phyloP scores from a whole-genome alignment of 768 basidiomycete genomes.

The Suillus placidus region DNA sequence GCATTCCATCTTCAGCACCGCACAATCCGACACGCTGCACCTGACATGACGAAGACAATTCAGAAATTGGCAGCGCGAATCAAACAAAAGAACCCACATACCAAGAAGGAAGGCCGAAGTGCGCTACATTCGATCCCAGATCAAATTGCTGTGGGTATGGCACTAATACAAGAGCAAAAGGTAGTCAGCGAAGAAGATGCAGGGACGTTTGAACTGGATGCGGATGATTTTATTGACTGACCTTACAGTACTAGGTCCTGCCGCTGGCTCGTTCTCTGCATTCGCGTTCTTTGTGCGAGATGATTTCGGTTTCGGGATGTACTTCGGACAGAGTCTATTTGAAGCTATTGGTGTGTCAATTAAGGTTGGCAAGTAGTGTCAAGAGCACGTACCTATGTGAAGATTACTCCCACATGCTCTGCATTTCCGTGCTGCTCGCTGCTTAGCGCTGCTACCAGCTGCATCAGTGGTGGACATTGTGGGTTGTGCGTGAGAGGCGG shows the following conservation, averaged over 20 bases:
- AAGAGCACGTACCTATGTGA: no score
- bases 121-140: slow-evolving; percentile 21
- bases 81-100: slow-evolving; percentile 1
- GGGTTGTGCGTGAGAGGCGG: no score
- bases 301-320: no score
- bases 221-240: slow-evolving; percentile 2
- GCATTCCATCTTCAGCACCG: slow-evolving; percentile 28
- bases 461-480: no score
- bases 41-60: slow-evolving; percentile 33
- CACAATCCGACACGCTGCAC: slow-evolving; percentile 30
- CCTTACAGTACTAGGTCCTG: not conserved
- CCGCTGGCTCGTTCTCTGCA: not conserved
- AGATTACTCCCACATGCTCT: no score
- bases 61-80: slow-evolving; percentile 3
- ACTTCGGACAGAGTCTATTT: no score
- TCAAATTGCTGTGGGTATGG: slow-evolving; percentile 12
- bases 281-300: not conserved
- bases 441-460: no score
- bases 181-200: not conserved
- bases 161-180: slow-evolving; percentile 3
- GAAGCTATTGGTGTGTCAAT: no score
- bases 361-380: no score
- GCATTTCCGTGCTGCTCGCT: no score
- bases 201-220: not conserved
- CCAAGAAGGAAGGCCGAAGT: slow-evolving; percentile 16